A percentile compares a stretch with the other conserved stretches of the same genome.
Conservation (phyloP, 73 alveolate genomes). For the Symbiodinium natans region DNA sequence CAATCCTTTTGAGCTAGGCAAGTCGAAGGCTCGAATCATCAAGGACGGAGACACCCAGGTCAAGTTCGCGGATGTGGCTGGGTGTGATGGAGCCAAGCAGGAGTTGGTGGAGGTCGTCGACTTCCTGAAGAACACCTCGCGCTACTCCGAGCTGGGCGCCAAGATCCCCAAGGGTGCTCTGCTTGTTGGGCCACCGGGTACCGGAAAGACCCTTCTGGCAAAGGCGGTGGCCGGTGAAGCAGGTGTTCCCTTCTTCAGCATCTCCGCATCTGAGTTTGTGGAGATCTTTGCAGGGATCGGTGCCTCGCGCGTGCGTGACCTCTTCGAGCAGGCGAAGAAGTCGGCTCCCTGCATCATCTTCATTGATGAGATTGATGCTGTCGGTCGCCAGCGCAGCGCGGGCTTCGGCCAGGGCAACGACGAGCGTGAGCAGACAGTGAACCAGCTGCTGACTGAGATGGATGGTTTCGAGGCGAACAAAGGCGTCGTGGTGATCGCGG, state of each 20-base stretch:
- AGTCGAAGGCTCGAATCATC: slow-evolving; percentile 91
- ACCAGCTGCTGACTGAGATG: slow-evolving; percentile 97
- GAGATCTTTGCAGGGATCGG: slow-evolving; percentile 98
- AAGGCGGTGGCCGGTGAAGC: slow-evolving; percentile 98
- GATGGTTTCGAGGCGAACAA: slow-evolving; percentile 97
- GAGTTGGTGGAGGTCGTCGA: slow-evolving; percentile 96
- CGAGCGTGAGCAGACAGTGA: slow-evolving; percentile 97
- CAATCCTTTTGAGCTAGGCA: neutral
- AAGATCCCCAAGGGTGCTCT: slow-evolving; percentile 96
- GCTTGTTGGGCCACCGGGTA: slow-evolving; percentile 98
- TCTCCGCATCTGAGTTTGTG: slow-evolving; percentile 97
- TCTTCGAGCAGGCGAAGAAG: slow-evolving; percentile 96
- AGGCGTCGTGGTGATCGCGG: slow-evolving; percentile 96
- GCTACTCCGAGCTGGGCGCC: slow-evolving; percentile 96
- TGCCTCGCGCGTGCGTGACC: slow-evolving; percentile 98
- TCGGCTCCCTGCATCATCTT: slow-evolving; percentile 94
- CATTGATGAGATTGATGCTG: slow-evolving; percentile 99
- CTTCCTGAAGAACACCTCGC: slow-evolving; percentile 95
- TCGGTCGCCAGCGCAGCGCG: slow-evolving; percentile 96
- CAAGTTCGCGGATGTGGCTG: slow-evolving; percentile 95
- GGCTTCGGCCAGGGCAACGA: slow-evolving; percentile 97
- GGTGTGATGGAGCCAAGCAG: slow-evolving; percentile 96
- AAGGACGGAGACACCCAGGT: slow-evolving; percentile 93
- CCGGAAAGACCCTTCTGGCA: slow-evolving; percentile 99
- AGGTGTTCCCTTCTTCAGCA: slow-evolving; percentile 69